Conservation (phyloP, 2,329 filamentous ascomycete genomes). For the Cercospora janseana region DNA sequence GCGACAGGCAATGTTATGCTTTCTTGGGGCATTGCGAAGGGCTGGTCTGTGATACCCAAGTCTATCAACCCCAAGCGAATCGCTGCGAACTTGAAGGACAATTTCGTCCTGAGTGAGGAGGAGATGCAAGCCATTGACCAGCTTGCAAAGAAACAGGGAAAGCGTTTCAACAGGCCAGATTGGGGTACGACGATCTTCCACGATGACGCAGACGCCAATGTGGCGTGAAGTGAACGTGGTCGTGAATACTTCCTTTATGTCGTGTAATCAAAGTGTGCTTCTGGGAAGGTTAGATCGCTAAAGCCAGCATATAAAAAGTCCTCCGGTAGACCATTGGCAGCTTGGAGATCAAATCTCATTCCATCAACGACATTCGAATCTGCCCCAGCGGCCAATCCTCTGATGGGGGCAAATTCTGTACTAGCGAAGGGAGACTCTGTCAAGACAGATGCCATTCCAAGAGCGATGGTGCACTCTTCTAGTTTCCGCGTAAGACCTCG, state of each 20-base stretch:
- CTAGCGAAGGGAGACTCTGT: constrained; percentile 26
- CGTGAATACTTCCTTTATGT: not conserved
- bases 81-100: constrained; percentile 19
- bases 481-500: constrained; percentile 21
- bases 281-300: constrained; percentile 14
- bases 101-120: constrained; percentile 14
- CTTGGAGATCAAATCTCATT: constrained; percentile 7
- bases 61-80: constrained; percentile 28
- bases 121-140: constrained; percentile 26
- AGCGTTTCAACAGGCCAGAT: constrained; percentile 49
- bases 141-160: constrained; percentile 40
- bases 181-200: constrained; percentile 49
- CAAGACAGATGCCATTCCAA: constrained; percentile 18
- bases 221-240: constrained; percentile 1
- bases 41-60: constrained; percentile 41
- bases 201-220: constrained; percentile 31
- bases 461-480: constrained; percentile 17
- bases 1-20: constrained; percentile 37
- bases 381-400: not conserved
- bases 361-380: not conserved
- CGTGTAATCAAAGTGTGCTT: constrained; percentile 11
- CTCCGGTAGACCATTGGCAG: constrained; percentile 12
- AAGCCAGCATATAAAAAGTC: constrained; percentile 18
- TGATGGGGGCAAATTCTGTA: not conserved
- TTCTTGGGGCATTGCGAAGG: constrained; percentile 39